Base-by-base conservation (phyloP, 371 early-diverging fungal genomes). In the Mortierella sp. region DNA sequence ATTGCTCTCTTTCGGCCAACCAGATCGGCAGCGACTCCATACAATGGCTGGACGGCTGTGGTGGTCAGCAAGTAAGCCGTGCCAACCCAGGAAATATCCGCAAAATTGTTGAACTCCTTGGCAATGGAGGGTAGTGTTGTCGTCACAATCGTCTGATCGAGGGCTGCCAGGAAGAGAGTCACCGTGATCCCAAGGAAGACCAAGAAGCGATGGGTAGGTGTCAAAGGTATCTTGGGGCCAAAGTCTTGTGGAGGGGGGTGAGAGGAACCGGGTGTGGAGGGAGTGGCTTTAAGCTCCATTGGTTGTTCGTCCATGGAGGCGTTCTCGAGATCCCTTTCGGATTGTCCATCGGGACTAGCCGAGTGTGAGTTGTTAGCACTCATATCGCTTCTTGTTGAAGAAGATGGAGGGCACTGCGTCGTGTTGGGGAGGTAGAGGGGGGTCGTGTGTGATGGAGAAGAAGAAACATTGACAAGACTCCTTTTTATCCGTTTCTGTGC, bases 91-190 rank as follows among this genome's bases (percentile, higher is more conserved):
- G 85, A 73, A 51, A 87, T 78, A 43, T 82, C 76, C 19, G 67
- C 54, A 51, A 88, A 73, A 9, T 85, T 79, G 34, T 89, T 68
- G 60, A 94, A 93, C 27, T 91, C 89, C n/a, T 85, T 85, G 39
- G 90, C 88, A 52, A 93, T 90, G 7, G 78, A 78, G 1, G 92
- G 91, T 41, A 93, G 67, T 40, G 92, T 91, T 0, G 89, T 91
- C 10, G 91, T 80, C 28, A 94, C 90, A 52, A 95, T 91, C 0
- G 92, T 92, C 67, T 87, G 87, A 67, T 89, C 92, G 9, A 92
- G 80, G 2, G 85, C 83, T 1, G 86, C 85, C 22, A 91, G 73
- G 67, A 90, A 88, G 28, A 89, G 72, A 1, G 84, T 85, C 24
- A 86, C 59, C 2, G 70, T 53, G 50, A 87, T 62, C 16, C 71